Conservation (phyloP, 768 basidiomycete species). For the Leccinum barrowsii region DNA sequence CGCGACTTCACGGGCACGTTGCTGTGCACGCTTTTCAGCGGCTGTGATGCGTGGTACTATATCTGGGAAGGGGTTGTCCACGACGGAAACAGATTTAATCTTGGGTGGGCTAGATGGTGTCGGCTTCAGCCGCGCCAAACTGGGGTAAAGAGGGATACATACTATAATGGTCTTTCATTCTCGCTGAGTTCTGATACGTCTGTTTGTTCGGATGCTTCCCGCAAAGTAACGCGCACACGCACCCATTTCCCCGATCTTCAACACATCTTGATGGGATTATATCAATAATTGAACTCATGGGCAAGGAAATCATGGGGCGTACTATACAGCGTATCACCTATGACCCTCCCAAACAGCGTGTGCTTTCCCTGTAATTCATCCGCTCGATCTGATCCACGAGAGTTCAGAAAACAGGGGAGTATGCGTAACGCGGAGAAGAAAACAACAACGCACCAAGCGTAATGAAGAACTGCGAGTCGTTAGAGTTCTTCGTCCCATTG, state of each 20-base stretch:
- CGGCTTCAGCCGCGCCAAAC: not conserved
- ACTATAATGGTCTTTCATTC: conserved; percentile 81
- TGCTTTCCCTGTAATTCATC: conserved; percentile 94
- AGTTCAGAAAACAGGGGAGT: not conserved
- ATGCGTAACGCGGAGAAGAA: not conserved
- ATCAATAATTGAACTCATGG: not conserved
- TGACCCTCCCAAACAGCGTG: conserved; percentile 87
- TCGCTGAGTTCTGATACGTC: conserved; percentile 57
- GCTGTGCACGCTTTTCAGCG: conserved; percentile 83
- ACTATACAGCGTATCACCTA: conserved; percentile 91
- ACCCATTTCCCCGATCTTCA: conserved; percentile 92
- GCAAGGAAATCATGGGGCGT: conserved; percentile 27
- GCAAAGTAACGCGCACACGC: conserved; percentile 20
- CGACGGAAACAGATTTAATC: conserved; percentile 78
- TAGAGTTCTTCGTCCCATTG: conserved; percentile 79
- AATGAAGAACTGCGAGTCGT: conserved; percentile 94
- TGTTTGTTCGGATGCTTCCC: not conserved
- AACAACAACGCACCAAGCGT: conserved; percentile 64
- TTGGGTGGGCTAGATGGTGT: conserved; percentile 71
- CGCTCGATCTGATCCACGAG: conserved; percentile 59
- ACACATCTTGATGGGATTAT: conserved; percentile 54
- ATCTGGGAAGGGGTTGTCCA: conserved; percentile 94
- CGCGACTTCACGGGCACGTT: conserved; percentile 70
- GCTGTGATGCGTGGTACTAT: conserved; percentile 96
- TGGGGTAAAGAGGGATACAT: conserved; percentile 24